Base-by-base conservation (phyloP, 169 alveolate species). In the Eimeria maxima region DNA sequence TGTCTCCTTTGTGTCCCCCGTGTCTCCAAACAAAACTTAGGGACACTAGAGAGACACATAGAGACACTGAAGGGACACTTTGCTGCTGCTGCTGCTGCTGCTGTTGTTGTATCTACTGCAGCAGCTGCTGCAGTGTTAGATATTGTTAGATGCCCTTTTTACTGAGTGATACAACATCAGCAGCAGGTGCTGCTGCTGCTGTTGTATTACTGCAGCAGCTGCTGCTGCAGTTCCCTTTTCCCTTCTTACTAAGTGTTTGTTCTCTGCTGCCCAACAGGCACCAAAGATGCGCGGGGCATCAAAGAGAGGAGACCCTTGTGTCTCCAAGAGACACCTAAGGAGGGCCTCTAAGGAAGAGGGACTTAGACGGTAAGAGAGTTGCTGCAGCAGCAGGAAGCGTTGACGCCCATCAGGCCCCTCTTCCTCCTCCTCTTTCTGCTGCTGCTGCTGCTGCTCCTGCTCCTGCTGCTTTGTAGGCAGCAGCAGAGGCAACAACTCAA, bases 221-320 rank as follows among this genome's bases (percentile, higher is more conserved):
- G 60, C 60, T 53, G n/a, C n/a, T n/a, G n/a, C n/a, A n/a, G n/a
- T n/a, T 1, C 1, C 1, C 38, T 33, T 33, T 1, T 27, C 2
- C n/a, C 87, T 18, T 33, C 38, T 33, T 38, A 74, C 87, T 16
- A 1, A 13, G 29, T 20, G 24, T 20, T 5, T 50, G 38, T 78
- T 78, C 22, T 78, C 65, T 78, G 89, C 89, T 44, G 89, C 65
- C 89, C 89, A 78, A 67, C 89, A 78, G 20, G 65, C 89, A 45
- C 67, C 89, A 45, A 78, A 78, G 27, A 78, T 16, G 8, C 22
- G 33, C 14, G 65, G 67, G 29, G 89, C 89, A 11, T 78, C 89
- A 45, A 78, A 78, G 65, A 78, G 65, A 27, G 89, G 89, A 27
- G 67, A 27, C 57, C 89, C 89, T 65, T 38, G 65, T 11, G 89